Conservation (phyloP, 192 early-diverging fungal species). For the Umbelopsis vinacea region DNA sequence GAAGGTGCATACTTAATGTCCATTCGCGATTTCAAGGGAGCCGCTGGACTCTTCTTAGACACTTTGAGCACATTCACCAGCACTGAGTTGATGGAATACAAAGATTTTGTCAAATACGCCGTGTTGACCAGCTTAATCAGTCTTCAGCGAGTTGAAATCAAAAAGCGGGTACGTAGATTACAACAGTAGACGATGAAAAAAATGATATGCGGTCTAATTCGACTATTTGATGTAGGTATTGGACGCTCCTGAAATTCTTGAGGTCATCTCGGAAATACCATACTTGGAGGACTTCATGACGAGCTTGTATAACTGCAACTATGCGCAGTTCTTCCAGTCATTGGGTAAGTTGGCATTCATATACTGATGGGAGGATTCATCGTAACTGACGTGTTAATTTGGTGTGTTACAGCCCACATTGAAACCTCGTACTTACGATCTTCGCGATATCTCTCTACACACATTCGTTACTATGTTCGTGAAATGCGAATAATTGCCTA, state of each 20-base stretch:
- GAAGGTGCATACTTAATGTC: constrained; percentile 93
- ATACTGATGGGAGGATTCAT: not conserved
- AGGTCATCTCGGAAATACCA: constrained; percentile 91
- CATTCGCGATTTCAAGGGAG: constrained; percentile 94
- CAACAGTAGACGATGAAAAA: too few species aligned
- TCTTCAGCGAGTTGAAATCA: constrained; percentile 91
- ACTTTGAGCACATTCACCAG: constrained; percentile 95
- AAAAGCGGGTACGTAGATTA: constrained; percentile 74
- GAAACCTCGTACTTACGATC: constrained; percentile 74
- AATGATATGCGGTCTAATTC: too few species aligned
- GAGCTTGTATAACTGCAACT: constrained; percentile 90
- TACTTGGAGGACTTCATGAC: constrained; percentile 81
- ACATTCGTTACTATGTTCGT: constrained; percentile 92
- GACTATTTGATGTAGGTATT: constrained; percentile 61
- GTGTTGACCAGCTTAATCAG: constrained; percentile 87
- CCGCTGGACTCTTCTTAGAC: constrained; percentile 88
- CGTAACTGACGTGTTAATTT: constrained; percentile 12
- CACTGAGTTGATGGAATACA: constrained; percentile 97
- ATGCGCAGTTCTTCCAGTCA: constrained; percentile 90
- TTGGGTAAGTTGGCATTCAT: constrained; percentile 55
- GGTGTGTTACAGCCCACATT: constrained; percentile 61
- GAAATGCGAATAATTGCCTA: constrained; percentile 99
- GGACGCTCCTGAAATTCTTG: constrained; percentile 95
- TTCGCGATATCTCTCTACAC: constrained; percentile 84
- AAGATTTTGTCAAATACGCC: constrained; percentile 95